A percentile compares a stretch with the other conserved stretches of the same genome.
Conservation (phyloP, 1,284 basidiomycete genomes). For the Cryptococcus neoformans region DNA sequence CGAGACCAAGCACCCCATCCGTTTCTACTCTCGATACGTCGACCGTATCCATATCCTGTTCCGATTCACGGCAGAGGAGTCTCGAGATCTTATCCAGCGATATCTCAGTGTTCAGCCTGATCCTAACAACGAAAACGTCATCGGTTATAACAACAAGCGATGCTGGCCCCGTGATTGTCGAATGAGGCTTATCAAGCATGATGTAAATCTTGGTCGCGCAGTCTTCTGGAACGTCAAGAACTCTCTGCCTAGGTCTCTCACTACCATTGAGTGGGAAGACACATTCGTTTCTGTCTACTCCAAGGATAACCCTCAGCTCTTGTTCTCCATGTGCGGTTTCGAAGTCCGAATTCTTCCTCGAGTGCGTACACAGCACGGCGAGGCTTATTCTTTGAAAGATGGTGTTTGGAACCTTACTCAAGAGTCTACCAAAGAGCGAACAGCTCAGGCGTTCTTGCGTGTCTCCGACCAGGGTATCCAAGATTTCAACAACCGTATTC, state of each 20-base stretch:
- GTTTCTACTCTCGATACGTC: conserved; percentile 91
- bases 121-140: conserved; percentile 98
- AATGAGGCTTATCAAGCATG: conserved; percentile 99
- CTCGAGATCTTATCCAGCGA: conserved; percentile 94
- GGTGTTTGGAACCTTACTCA: conserved; percentile 98
- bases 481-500: conserved; percentile 93
- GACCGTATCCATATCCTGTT: conserved; percentile 93
- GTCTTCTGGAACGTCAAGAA: conserved; percentile 99
- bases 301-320: conserved; percentile 93
- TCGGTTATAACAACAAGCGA: conserved; percentile 98
- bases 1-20: conserved; percentile 90
- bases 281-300: conserved; percentile 96
- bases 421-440: conserved; percentile 94
- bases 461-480: conserved; percentile 97
- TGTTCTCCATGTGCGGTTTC: conserved; percentile 99
- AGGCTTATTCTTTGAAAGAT: conserved; percentile 94
- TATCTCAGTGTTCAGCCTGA: conserved; percentile 96
- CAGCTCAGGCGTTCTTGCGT: conserved; percentile 94
- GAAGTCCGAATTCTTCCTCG: conserved; percentile 91
- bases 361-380: conserved; percentile 86
- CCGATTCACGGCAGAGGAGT: conserved; percentile 97
- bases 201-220: conserved; percentile 96
- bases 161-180: conserved; percentile 99
- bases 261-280: conserved; percentile 99
- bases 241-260: conserved; percentile 89